These are phyloP conservation scores for Penicillium sp. DNA, from an alignment of 2,329 filamentous ascomycete genomes.

Conservation along the genomic window DNA sequence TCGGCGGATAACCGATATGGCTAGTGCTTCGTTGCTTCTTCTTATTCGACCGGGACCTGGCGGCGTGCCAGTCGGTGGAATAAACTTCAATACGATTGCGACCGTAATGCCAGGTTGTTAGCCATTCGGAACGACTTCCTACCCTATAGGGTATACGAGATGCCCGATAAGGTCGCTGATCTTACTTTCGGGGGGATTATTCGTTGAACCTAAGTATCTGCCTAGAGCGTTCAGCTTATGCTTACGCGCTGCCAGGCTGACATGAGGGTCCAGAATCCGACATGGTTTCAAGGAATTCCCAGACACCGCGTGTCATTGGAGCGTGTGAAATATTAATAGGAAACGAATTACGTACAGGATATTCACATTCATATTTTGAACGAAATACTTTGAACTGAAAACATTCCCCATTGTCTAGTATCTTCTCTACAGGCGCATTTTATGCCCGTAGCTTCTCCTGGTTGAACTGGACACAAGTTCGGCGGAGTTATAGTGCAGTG, in stretches of 20 bases:
- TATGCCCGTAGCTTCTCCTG: not conserved
- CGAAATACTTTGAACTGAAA: not conserved
- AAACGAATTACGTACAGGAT: slow-evolving; percentile 1
- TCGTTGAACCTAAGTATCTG: not conserved
- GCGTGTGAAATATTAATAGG: too few relatives aligned
- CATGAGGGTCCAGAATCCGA: not conserved
- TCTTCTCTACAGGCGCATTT: not conserved
- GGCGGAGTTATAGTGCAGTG: not conserved
- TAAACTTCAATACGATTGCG: not conserved
- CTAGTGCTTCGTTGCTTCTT: not conserved
- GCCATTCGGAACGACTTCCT: too few relatives aligned
- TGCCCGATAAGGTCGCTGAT: not conserved
- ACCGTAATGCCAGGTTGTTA: not conserved
- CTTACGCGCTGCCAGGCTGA: slow-evolving; percentile 1
- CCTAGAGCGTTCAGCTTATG: not conserved
- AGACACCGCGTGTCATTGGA: too few relatives aligned
- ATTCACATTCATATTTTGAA: too few relatives aligned
- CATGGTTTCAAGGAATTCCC: not conserved
- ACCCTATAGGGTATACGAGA: too few relatives aligned
- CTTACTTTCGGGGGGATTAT: not conserved
- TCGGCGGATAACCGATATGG: not conserved
- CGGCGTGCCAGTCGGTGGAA: not conserved
- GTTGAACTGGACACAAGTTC: not conserved
- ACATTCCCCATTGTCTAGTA: slow-evolving; percentile 1
- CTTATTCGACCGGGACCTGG: not conserved